Base-by-base conservation (phyloP, 2,329 filamentous ascomycete species). In the Xylariaceae sp. region DNA sequence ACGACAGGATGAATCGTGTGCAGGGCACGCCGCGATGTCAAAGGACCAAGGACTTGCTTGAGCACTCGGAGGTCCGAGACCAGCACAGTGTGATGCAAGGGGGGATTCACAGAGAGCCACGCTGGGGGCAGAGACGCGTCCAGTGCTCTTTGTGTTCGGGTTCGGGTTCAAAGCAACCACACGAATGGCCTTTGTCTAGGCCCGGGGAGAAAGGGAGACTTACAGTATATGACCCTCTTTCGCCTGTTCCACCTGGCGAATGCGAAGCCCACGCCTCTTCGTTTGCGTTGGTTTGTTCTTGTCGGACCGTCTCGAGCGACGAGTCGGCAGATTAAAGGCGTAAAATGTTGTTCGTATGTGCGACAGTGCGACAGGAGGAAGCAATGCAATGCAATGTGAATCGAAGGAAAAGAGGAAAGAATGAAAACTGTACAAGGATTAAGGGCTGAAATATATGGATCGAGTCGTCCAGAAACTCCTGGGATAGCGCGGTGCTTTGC, bases 301-400 rank as follows among this genome's bases (percentile, higher is more conserved):
- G 42, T 8, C 37, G 45, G 39, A 39, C 37, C 36, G 39, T 51
- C 34, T 51, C 34, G 34, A 53, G 47, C 56, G 59, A 63, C 61
- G 58, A 58, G 61, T 46, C 36, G 44, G 51, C 52, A 55, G 54
- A 59, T 59, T 65, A 64, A 64, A 58, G 54, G 37, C 55, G 50
- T 60, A 57, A 51, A 51, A 52, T 55, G 55, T 44, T 42, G 54
- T 54, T 53, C 43, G 57, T 65, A 61, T 57, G 55, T 55, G 59
- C 53, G 54, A 64, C 62, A 58, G 43, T 43, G 45, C 48, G 34
- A 54, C 36, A 34, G 32, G 32, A 13, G 3, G 8, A 34, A 21
- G 50, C 30, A 26, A 48, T 45, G 46, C 49, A 52, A 55, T 59
- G 54, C 62, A 60, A 61, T 61, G 56, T 62, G 62, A 66, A 58